Percentiles rank a stretch among this genome's conserved stretches.
Conservation (phyloP, 306 rosid genomes). For the Trifolium repens region DNA sequence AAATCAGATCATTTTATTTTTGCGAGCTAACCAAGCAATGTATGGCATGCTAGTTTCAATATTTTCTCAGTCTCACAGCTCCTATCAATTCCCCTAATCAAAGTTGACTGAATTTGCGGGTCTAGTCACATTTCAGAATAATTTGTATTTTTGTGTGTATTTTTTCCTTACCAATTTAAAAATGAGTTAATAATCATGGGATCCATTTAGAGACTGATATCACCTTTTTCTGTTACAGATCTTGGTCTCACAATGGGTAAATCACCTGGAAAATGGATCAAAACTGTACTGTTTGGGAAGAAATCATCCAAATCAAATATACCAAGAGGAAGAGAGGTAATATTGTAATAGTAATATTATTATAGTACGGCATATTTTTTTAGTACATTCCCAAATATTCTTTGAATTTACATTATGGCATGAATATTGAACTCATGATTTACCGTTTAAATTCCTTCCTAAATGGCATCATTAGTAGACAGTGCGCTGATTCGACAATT, state of each 20-base stretch:
- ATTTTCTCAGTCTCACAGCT: not conserved
- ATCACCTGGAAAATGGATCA: constrained; percentile 98
- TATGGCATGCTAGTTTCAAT: constrained; percentile 1
- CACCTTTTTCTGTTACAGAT: constrained; percentile 46
- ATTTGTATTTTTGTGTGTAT: not conserved
- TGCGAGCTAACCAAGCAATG: not conserved
- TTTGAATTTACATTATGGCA: constrained; percentile 1
- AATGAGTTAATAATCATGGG: constrained; percentile 6
- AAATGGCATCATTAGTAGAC: not conserved
- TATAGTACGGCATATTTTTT: constrained; percentile 5
- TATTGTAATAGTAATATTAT: not conserved
- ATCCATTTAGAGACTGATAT: constrained; percentile 30
- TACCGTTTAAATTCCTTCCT: constrained; percentile 8
- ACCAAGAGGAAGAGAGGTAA: constrained; percentile 77
- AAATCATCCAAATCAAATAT: constrained; percentile 73
- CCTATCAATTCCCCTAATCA: not conserved
- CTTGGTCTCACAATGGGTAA: constrained; percentile 72
- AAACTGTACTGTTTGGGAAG: constrained; percentile 84
- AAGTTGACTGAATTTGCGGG: constrained; percentile 32
- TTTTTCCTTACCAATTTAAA: not conserved
- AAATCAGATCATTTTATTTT: constrained; percentile 10
- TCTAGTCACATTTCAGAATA: constrained; percentile 27
- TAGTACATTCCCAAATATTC: constrained; percentile 20
- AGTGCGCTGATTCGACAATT: constrained; percentile 4
- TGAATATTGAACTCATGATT: constrained; percentile 14